Percentiles rank a stretch among this genome's conserved stretches.
Conservation (phyloP, 2,329 filamentous ascomycete genomes). For the Talaromyces piceae region DNA sequence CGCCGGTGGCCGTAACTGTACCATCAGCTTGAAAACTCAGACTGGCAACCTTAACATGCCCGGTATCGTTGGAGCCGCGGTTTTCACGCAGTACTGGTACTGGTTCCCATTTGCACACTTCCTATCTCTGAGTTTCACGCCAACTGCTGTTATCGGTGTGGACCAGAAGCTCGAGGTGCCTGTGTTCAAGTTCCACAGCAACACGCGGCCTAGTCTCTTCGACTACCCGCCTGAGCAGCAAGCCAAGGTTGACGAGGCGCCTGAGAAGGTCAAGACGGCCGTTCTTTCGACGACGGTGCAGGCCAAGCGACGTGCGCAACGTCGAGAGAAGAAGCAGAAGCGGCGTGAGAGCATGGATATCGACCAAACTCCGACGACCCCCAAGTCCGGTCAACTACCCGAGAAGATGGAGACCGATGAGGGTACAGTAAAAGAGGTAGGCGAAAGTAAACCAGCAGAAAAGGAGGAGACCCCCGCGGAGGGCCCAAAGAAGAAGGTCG, state of each 20-base stretch:
- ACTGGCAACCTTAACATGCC: conserved; percentile 98
- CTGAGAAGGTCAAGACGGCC: conserved; percentile 88
- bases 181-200: conserved; percentile 91
- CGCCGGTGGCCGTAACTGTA: conserved; percentile 95
- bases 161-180: conserved; percentile 92
- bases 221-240: conserved; percentile 97
- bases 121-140: conserved; percentile 90
- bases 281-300: conserved; percentile 95
- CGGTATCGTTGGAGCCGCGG: conserved; percentile 92
- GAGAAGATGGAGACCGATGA: conserved; percentile 79
- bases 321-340: conserved; percentile 77
- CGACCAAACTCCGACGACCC: conserved; percentile 68
- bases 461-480: conserved; percentile 48
- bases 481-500: conserved; percentile 75
- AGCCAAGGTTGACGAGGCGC: conserved; percentile 87
- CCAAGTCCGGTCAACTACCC: conserved; percentile 53
- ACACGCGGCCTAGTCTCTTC: conserved; percentile 88
- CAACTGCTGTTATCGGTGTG: conserved; percentile 89
- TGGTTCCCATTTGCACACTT: conserved; percentile 99
- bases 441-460: conserved; percentile 43
- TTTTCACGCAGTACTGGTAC: conserved; percentile 99
- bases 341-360: conserved; percentile 93
- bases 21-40: conserved; percentile 93
- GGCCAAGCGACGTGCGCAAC: conserved; percentile 87
- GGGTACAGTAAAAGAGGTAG: conserved; percentile 54